Percentiles rank a stretch among this genome's conserved stretches.
phyloP scores from a whole-genome alignment of 768 basidiomycete genomes.

The Russula abietina region DNA sequence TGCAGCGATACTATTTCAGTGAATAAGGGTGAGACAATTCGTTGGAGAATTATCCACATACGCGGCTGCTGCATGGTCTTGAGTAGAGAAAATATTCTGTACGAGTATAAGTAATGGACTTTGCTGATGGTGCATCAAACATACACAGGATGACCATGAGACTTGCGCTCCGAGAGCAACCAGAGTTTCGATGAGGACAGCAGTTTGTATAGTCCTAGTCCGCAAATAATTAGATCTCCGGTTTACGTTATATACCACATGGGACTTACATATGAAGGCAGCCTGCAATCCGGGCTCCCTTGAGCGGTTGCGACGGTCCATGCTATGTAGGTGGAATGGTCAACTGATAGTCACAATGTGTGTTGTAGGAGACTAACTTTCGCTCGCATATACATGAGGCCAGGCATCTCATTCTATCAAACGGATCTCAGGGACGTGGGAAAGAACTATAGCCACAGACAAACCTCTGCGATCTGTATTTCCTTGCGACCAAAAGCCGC shows the following conservation, averaged over 20 bases:
- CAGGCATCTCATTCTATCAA: conserved; percentile 83
- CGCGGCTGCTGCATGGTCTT: conserved; percentile 99
- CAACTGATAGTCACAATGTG: conserved; percentile 7
- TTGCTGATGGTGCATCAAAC: conserved; percentile 26
- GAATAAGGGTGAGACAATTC: conserved; percentile 6
- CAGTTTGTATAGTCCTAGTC: conserved; percentile 93
- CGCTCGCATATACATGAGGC: conserved; percentile 85
- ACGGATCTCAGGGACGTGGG: conserved; percentile 17
- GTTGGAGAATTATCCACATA: conserved; percentile 36
- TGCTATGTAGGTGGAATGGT: conserved; percentile 46
- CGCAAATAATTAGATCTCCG: conserved; percentile 7
- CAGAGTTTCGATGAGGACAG: conserved; percentile 97
- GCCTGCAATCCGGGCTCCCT: conserved; percentile 93
- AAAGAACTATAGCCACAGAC: conserved; percentile 23
- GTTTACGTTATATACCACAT: not conserved
- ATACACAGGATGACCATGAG: conserved; percentile 95
- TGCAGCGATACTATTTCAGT: conserved; percentile 70
- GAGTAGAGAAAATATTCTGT: conserved; percentile 98
- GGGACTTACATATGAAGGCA: conserved; percentile 87
- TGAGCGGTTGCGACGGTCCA: conserved; percentile 73
- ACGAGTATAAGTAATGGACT: not conserved
- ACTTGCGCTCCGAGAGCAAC: conserved; percentile 94
- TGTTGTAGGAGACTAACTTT: conserved; percentile 51
- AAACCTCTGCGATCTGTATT: conserved; percentile 96
- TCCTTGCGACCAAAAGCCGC: conserved; percentile 99